phyloP scores from a whole-genome alignment of 78 protist species.

The Dictyostelium intermedium region DNA sequence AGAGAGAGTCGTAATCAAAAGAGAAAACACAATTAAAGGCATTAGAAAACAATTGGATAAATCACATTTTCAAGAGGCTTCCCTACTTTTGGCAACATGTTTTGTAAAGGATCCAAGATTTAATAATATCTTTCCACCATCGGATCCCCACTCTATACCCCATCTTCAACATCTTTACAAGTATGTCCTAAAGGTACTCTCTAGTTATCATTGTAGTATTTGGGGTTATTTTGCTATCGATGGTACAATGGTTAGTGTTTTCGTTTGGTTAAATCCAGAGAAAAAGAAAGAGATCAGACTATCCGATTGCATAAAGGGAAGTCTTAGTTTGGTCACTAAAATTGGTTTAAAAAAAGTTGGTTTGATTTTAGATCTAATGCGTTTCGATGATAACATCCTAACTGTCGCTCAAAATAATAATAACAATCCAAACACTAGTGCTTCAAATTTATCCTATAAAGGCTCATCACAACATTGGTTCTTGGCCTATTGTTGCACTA shows the following conservation, averaged over 20 bases:
- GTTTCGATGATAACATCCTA: background rate
- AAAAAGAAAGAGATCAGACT: slow-evolving; percentile 29
- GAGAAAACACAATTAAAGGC: slow-evolving; percentile 3
- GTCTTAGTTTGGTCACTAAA: background rate
- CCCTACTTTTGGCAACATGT: slow-evolving; percentile 1
- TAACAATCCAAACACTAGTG: background rate
- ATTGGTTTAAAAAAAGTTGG: slow-evolving; percentile 7
- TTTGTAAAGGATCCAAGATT: slow-evolving; percentile 32
- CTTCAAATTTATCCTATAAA: background rate
- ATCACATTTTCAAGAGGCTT: slow-evolving; percentile 19
- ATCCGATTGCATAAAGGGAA: slow-evolving; percentile 30
- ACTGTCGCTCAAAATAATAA: background rate
- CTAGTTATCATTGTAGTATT: background rate
- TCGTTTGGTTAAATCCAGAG: slow-evolving; percentile 37
- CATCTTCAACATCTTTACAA: background rate
- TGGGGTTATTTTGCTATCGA: slow-evolving; percentile 53
- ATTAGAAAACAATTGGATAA: slow-evolving; percentile 40
- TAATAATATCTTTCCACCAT: background rate
- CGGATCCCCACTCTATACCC: background rate
- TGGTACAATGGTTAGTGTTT: background rate
- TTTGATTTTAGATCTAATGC: background rate
- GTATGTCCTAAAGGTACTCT: background rate
- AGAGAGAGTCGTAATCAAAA: background rate
- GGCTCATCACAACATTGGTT: slow-evolving; percentile 11
- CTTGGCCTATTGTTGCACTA: slow-evolving; percentile 23